Evolutionary conservation across 1,284 basidiomycete species (phyloP).

Genomic region (Naganishia cerealis): DNA sequence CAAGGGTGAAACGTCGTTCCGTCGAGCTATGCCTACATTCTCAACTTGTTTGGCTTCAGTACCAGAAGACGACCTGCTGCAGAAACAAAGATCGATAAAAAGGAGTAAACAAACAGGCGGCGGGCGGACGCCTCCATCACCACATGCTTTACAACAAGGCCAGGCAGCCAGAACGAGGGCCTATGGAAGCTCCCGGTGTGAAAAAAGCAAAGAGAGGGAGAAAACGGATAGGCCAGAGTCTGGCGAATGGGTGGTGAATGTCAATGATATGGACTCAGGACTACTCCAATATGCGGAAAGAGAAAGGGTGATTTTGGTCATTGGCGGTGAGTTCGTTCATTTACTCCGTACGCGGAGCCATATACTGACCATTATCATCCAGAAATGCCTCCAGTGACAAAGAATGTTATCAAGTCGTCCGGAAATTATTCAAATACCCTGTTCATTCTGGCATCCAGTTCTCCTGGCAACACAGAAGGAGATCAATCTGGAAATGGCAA

Average conservation of each 20-base stretch:
- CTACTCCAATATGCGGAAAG: background rate
- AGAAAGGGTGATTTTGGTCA: conserved; percentile 13
- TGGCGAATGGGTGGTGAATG: conserved; percentile 20
- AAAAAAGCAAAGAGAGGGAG: conserved; percentile 20
- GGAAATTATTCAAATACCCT: conserved; percentile 19
- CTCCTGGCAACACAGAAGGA: background rate
- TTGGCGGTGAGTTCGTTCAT: conserved; percentile 4
- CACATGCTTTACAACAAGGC: background rate
- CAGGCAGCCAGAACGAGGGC: background rate
- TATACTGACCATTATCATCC: background rate
- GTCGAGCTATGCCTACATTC: conserved; percentile 3
- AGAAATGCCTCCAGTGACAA: conserved; percentile 15
- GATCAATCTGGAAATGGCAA: background rate
- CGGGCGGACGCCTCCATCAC: background rate
- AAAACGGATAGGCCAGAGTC: background rate
- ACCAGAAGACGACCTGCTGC: conserved; percentile 14
- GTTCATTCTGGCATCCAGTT: conserved; percentile 12
- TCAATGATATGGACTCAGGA: conserved; percentile 17
- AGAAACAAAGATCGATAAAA: conserved; percentile 23
- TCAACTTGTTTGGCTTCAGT: conserved; percentile 8
- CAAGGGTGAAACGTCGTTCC: background rate
- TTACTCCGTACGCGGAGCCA: background rate
- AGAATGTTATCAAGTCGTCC: background rate
- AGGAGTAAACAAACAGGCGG: background rate
- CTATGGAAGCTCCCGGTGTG: background rate